Conservation (phyloP, 805 yeast genomes). For the Yarrowia sp. region DNA sequence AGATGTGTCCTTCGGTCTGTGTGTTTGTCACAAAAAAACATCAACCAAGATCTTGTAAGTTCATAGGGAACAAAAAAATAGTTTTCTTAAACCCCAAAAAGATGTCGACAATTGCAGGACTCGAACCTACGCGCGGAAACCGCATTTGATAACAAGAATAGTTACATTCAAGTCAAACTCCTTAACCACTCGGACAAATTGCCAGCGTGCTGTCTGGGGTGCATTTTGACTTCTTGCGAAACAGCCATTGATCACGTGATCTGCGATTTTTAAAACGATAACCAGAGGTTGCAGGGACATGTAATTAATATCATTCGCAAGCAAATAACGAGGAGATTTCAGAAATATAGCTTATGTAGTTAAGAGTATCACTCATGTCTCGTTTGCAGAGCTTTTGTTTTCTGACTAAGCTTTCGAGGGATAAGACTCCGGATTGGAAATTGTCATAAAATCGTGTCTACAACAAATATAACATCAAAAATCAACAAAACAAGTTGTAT, state of each 20-base stretch:
- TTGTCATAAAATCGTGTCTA: too few species aligned
- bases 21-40: too few species aligned
- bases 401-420: too few species aligned
- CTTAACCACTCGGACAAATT: constrained; percentile 26
- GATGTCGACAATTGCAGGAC: constrained; percentile 23
- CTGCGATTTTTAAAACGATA: not conserved
- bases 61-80: not conserved
- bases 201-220: not conserved
- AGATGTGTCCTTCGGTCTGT: too few species aligned
- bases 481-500: too few species aligned
- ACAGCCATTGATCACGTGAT: not conserved
- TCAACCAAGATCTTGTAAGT: too few species aligned
- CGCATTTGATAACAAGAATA: constrained; percentile 21
- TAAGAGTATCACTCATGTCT: too few species aligned
- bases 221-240: not conserved
- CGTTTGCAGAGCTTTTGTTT: too few species aligned
- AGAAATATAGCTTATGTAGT: too few species aligned
- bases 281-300: not conserved
- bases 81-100: not conserved
- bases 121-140: constrained; percentile 27
- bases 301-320: not conserved
- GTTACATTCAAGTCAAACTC: constrained; percentile 21
- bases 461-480: too few species aligned
- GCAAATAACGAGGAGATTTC: not conserved
- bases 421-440: too few species aligned